Conservation (phyloP, 2,329 filamentous ascomycete genomes). For the Metarhizium brunneum region DNA sequence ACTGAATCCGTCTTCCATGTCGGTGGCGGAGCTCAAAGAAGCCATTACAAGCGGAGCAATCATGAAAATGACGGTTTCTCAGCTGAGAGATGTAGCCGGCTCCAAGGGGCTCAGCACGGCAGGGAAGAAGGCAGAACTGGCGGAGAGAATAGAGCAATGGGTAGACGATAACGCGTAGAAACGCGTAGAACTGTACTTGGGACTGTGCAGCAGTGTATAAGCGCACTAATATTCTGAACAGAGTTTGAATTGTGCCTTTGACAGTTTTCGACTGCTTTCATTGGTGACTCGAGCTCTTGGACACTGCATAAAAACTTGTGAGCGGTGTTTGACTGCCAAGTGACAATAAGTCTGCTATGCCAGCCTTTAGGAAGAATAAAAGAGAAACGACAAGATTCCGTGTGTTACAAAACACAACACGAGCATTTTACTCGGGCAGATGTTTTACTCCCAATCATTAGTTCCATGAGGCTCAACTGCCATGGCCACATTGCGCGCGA, state of each 20-base stretch:
- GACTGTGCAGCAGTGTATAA: not conserved
- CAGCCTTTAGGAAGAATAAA: no score
- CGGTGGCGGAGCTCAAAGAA: slow-evolving; percentile 35
- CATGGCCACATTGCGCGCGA: no score
- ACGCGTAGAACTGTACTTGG: slow-evolving; percentile 10
- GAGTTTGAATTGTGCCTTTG: not conserved
- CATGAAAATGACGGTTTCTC: slow-evolving; percentile 44
- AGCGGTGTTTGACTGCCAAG: no score
- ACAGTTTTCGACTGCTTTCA: not conserved
- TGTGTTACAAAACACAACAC: no score
- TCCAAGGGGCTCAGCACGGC: slow-evolving; percentile 37
- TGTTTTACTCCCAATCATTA: no score
- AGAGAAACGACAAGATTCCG: no score
- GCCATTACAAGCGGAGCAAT: slow-evolving; percentile 36
- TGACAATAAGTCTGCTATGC: no score
- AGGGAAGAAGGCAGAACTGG: slow-evolving; percentile 44
- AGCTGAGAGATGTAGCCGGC: slow-evolving; percentile 39
- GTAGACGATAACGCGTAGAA: slow-evolving; percentile 35
- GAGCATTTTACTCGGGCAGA: no score
- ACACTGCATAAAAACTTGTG: no score
- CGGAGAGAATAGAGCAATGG: slow-evolving; percentile 49
- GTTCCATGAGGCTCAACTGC: no score
- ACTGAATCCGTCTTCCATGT: slow-evolving; percentile 25
- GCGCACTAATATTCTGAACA: not conserved
- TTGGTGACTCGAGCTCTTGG: not conserved